Evolutionary conservation across 1,284 basidiomycete species (phyloP).

Genomic region (Rhodofomes roseus): DNA sequence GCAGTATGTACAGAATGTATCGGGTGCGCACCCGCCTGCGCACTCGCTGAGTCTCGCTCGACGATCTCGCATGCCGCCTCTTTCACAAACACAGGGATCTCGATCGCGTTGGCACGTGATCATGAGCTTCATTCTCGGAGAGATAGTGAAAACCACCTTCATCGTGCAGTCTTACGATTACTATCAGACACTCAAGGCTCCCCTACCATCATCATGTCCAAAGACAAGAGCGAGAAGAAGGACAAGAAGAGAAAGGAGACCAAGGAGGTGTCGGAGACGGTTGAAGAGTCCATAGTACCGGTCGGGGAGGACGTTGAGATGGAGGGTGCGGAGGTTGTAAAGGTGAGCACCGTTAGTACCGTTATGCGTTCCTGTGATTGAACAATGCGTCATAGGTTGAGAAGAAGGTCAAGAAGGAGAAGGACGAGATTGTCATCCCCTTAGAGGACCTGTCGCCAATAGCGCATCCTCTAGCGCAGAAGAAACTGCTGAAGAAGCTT

Average conservation of each 20-base stretch:
- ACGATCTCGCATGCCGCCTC: too few species aligned
- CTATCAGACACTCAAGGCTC: neutral
- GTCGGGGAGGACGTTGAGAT: conserved; percentile 48
- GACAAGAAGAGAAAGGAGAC: conserved; percentile 54
- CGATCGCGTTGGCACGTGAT: neutral
- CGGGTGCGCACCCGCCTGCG: too few species aligned
- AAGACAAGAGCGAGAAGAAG: conserved; percentile 71
- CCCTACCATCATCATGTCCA: conserved; percentile 42
- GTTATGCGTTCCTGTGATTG: neutral
- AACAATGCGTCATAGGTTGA: conserved; percentile 34
- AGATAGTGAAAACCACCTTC: neutral
- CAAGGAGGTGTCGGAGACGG: conserved; percentile 32
- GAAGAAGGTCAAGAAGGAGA: conserved; percentile 51
- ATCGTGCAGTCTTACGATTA: neutral
- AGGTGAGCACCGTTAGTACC: conserved; percentile 30
- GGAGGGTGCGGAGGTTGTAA: conserved; percentile 41
- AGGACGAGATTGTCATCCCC: conserved; percentile 65
- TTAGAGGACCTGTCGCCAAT: conserved; percentile 85
- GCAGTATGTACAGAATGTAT: too few species aligned
- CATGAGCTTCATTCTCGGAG: neutral
- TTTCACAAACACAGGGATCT: neutral
- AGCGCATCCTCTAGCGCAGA: conserved; percentile 86
- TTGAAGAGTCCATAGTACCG: conserved; percentile 22
- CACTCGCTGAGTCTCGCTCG: too few species aligned
- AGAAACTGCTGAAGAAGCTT: conserved; percentile 89